Evolutionary conservation across 352 stramenopile species (phyloP).

Genomic region (Pythium insidiosum): DNA sequence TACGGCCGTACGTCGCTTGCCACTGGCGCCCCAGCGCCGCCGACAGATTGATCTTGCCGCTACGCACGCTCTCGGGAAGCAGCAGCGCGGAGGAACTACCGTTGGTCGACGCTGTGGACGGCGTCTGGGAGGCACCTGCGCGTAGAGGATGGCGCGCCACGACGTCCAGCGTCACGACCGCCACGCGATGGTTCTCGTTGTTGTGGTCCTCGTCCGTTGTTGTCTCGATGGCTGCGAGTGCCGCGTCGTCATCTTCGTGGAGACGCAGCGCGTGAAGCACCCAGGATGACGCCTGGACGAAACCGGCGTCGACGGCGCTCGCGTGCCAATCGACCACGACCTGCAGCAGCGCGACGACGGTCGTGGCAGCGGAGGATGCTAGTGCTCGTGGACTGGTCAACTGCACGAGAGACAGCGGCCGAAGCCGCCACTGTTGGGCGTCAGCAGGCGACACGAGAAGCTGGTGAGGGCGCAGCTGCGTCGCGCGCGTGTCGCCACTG

Average conservation of each 20-base stretch:
- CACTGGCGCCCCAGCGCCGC: constrained; percentile 29
- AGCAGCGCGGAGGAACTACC: neutral
- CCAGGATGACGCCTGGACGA: constrained; percentile 48
- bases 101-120: neutral
- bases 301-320: constrained; percentile 12
- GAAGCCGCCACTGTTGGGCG: constrained; percentile 15
- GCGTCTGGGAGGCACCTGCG: constrained; percentile 15
- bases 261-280: constrained; percentile 22
- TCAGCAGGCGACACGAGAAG: constrained; percentile 25
- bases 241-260: constrained; percentile 5
- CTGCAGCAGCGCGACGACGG: constrained; percentile 19
- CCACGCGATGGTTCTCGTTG: neutral
- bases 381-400: neutral
- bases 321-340: constrained; percentile 21
- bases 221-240: neutral
- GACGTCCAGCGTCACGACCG: constrained; percentile 10
- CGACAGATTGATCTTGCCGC: constrained; percentile 26
- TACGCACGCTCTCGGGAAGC: constrained; percentile 31
- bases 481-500: constrained; percentile 14
- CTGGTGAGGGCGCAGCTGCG: constrained; percentile 41
- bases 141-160: too few species aligned
- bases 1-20: neutral
- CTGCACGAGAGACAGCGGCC: constrained; percentile 4
- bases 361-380: neutral
- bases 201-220: neutral